Conservation (phyloP, 2,329 filamentous ascomycete species). For the Cercospora sp. region DNA sequence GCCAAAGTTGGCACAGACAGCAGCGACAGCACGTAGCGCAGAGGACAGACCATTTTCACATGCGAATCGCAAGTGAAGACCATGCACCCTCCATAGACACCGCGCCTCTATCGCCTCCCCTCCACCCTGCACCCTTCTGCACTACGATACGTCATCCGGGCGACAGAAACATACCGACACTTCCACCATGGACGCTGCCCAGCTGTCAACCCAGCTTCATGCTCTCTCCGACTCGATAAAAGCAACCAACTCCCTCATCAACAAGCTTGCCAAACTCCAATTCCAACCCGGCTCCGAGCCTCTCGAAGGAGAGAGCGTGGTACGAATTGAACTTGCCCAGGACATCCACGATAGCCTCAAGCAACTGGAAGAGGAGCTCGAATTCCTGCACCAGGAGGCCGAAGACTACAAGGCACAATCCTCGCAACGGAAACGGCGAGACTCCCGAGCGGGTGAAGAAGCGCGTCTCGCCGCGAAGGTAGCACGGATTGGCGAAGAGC, state of each 20-base stretch:
- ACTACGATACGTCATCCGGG: constrained; percentile 4
- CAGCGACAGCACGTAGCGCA: neutral
- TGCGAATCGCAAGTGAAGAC: neutral
- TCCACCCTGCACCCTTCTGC: neutral
- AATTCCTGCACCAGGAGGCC: constrained; percentile 75
- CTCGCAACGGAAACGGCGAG: constrained; percentile 39
- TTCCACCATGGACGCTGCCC: constrained; percentile 26
- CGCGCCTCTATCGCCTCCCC: neutral
- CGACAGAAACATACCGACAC: constrained; percentile 2
- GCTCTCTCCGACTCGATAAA: constrained; percentile 55
- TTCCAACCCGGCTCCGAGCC: constrained; percentile 63
- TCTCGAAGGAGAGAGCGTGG: constrained; percentile 55
- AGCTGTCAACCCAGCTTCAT: constrained; percentile 31
- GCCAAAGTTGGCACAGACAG: neutral
- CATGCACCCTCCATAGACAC: neutral
- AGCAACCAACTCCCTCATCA: constrained; percentile 56
- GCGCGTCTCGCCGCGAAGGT: constrained; percentile 66
- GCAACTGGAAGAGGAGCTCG: constrained; percentile 79
- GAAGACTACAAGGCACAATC: constrained; percentile 59
- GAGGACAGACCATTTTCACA: neutral
- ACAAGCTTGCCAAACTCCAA: constrained; percentile 59
- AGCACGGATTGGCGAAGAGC: constrained; percentile 66
- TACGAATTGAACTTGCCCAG: constrained; percentile 69
- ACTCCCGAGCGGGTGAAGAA: constrained; percentile 39
- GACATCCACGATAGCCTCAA: constrained; percentile 80